These are phyloP conservation scores for Cenchrus purpureus DNA, from an alignment of 176 grass and related monocot genomes.

Conservation along the genomic window DNA sequence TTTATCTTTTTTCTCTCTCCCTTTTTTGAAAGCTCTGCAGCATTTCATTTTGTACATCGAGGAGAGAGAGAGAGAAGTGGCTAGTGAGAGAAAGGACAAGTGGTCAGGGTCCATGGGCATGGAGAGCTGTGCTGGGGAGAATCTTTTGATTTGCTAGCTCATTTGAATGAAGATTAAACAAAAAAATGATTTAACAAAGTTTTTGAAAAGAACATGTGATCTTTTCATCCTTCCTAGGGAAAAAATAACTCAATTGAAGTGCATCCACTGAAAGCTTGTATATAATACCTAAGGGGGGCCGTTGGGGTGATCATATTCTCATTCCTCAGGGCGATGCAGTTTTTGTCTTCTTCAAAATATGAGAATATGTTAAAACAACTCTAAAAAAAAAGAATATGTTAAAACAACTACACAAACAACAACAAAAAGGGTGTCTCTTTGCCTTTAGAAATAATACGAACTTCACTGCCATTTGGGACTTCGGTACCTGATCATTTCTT, in stretches of 20 bases:
- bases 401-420: neutral
- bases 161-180: neutral
- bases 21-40: conserved; percentile 51
- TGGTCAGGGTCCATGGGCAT: conserved; percentile 23
- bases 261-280: too few relatives aligned
- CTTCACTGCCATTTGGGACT: conserved; percentile 24
- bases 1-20: neutral
- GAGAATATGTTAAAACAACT: too few relatives aligned
- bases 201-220: neutral
- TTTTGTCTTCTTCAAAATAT: too few relatives aligned
- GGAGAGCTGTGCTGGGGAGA: conserved; percentile 32
- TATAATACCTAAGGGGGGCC: too few relatives aligned
- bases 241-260: neutral
- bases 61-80: neutral
- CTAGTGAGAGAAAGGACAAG: conserved; percentile 31
- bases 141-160: neutral
- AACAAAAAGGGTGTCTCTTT: neutral
- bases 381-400: neutral
- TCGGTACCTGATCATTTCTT: neutral
- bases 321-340: too few relatives aligned
- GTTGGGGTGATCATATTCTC: too few relatives aligned
- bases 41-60: conserved; percentile 42
- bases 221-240: neutral
- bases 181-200: neutral
- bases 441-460: neutral